These are phyloP conservation scores for Rossbeevera mucosa DNA, from an alignment of 768 basidiomycete species.

Conservation along the genomic window DNA sequence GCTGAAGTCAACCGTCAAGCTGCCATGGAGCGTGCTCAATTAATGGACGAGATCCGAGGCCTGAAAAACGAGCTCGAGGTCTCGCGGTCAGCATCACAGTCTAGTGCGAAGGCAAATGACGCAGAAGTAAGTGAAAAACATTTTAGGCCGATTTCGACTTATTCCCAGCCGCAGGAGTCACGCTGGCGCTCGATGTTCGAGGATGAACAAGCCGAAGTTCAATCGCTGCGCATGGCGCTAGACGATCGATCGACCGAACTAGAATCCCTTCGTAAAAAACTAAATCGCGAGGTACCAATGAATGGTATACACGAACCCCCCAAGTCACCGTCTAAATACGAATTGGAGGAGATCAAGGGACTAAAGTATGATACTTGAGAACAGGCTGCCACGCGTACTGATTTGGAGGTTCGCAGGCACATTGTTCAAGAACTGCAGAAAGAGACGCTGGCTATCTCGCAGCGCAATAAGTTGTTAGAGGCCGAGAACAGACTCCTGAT, in stretches of 20 bases:
- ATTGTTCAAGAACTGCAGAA: slow-evolving; percentile 87
- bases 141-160: not conserved
- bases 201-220: slow-evolving; percentile 29
- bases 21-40: slow-evolving; percentile 47
- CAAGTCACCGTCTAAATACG: slow-evolving; percentile 45
- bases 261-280: slow-evolving; percentile 53
- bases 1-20: slow-evolving; percentile 45
- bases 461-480: slow-evolving; percentile 67
- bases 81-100: slow-evolving; percentile 27
- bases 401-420: slow-evolving; percentile 43
- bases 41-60: slow-evolving; percentile 51
- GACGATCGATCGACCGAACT: slow-evolving; percentile 46
- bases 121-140: slow-evolving; percentile 12
- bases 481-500: slow-evolving; percentile 70
- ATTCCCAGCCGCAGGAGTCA: slow-evolving; percentile 16
- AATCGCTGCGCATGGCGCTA: slow-evolving; percentile 29
- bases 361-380: slow-evolving; percentile 53
- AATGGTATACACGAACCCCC: slow-evolving; percentile 33
- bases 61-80: slow-evolving; percentile 48
- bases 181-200: slow-evolving; percentile 29
- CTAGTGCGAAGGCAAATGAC: slow-evolving; percentile 24
- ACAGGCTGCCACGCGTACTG: not conserved
- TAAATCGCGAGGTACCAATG: slow-evolving; percentile 53
- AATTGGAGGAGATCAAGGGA: slow-evolving; percentile 68
- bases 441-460: slow-evolving; percentile 60